phyloP scores from a whole-genome alignment of 2,329 filamentous ascomycete species.

The Hypomyces perniciosus region DNA sequence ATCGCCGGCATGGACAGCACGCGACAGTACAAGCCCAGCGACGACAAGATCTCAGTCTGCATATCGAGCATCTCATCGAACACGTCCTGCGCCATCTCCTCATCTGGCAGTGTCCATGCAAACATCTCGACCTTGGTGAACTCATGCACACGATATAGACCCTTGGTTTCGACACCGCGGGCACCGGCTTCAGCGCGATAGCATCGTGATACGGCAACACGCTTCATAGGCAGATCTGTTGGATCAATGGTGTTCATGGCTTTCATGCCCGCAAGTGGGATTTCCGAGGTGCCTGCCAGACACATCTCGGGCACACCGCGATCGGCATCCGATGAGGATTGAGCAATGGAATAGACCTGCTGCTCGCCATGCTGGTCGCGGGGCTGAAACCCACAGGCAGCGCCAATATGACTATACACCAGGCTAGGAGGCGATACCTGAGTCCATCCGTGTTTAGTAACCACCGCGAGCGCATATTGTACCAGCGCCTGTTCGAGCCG shows the following conservation, averaged over 20 bases:
- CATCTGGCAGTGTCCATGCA: slow-evolving; percentile 69
- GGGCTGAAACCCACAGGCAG: slow-evolving; percentile 90
- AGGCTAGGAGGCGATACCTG: slow-evolving; percentile 80
- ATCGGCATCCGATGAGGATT: slow-evolving; percentile 55
- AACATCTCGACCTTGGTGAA: slow-evolving; percentile 99
- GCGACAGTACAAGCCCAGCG: slow-evolving; percentile 76
- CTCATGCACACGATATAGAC: slow-evolving; percentile 93
- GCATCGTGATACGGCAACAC: slow-evolving; percentile 82
- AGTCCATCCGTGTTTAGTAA: slow-evolving; percentile 68
- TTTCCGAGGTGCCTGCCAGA: slow-evolving; percentile 87
- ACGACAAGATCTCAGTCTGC: slow-evolving; percentile 74
- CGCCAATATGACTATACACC: slow-evolving; percentile 85
- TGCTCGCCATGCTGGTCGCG: slow-evolving; percentile 86
- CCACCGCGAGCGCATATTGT: slow-evolving; percentile 73
- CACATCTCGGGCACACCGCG: slow-evolving; percentile 62
- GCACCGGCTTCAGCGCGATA: slow-evolving; percentile 94
- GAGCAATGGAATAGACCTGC: slow-evolving; percentile 78
- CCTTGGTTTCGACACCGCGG: slow-evolving; percentile 84
- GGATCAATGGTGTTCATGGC: slow-evolving; percentile 64
- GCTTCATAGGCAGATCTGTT: slow-evolving; percentile 64
- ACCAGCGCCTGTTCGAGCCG: slow-evolving; percentile 92
- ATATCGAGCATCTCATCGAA: slow-evolving; percentile 84
- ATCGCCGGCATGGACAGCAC: slow-evolving; percentile 86
- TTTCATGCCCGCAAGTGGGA: slow-evolving; percentile 86
- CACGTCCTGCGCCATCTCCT: slow-evolving; percentile 44